Percentiles rank a stretch among this genome's conserved stretches.
These are phyloP conservation scores for Berberis vulgaris DNA, from an alignment of 164 flowering plant species.

Conservation along the genomic window DNA sequence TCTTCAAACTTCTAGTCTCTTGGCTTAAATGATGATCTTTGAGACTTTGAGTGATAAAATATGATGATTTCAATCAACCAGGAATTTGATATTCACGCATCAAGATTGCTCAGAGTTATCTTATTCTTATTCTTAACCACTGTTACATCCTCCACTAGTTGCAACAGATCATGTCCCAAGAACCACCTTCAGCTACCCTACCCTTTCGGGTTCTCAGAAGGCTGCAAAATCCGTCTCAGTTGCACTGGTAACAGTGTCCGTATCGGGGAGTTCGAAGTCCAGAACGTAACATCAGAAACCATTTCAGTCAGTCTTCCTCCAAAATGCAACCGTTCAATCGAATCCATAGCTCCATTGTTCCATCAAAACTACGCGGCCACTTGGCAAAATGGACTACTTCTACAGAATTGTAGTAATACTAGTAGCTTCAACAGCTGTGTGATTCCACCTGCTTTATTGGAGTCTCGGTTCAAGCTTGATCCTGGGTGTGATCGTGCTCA, in stretches of 20 bases:
- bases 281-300: conserved; percentile 19
- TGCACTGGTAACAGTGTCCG: conserved; percentile 27
- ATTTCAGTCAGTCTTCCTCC: conserved; percentile 31
- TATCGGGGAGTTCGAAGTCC: conserved; percentile 37
- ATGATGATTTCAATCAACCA: no score
- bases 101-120: not conserved
- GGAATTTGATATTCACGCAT: no score
- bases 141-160: conserved; percentile 10
- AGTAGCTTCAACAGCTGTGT: conserved; percentile 12
- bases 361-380: conserved; percentile 40
- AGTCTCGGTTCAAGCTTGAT: conserved; percentile 22
- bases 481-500: conserved; percentile 15
- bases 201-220: conserved; percentile 72
- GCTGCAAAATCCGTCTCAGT: conserved; percentile 45
- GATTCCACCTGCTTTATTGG: conserved; percentile 23
- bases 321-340: conserved; percentile 45
- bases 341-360: conserved; percentile 20
- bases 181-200: conserved; percentile 17
- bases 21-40: no score
- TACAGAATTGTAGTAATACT: conserved; percentile 31
- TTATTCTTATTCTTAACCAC: not conserved
- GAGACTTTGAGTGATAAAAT: no score
- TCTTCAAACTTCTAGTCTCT: no score
- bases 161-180: conserved; percentile 30
- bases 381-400: conserved; percentile 42